Evolutionary conservation across 2,329 filamentous ascomycete genomes (phyloP).

Genomic region (Zelopaecilomyces penicillatus): DNA sequence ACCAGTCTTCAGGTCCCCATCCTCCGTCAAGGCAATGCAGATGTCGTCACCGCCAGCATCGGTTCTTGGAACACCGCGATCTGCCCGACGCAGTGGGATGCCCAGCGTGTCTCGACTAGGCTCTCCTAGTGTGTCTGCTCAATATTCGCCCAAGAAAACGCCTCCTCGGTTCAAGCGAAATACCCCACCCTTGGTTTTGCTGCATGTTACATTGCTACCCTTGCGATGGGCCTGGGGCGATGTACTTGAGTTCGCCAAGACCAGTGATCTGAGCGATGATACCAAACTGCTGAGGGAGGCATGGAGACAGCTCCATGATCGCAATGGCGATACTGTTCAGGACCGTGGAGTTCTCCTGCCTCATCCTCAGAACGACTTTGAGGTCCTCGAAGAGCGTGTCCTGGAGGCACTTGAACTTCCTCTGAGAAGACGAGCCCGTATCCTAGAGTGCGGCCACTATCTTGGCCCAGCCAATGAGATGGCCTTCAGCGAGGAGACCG

Average conservation of each 20-base stretch:
- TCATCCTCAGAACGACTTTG: conserved; percentile 73
- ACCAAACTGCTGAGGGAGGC: conserved; percentile 49
- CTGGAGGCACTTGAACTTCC: conserved; percentile 67
- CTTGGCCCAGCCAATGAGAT: conserved; percentile 50
- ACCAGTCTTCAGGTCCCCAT: conserved; percentile 60
- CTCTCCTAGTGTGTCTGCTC: conserved; percentile 43
- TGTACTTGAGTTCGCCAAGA: conserved; percentile 38
- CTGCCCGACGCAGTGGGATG: conserved; percentile 38
- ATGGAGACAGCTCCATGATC: conserved; percentile 60
- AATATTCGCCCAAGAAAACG: conserved; percentile 50
- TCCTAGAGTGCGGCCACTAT: conserved; percentile 71
- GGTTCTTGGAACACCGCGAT: conserved; percentile 46
- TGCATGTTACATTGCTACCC: conserved; percentile 70
- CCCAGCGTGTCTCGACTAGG: conserved; percentile 48
- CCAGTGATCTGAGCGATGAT: conserved; percentile 34
- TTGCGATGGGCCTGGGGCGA: conserved; percentile 57
- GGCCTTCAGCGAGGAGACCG: conserved; percentile 33
- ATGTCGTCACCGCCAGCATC: conserved; percentile 60
- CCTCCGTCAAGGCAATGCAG: conserved; percentile 61
- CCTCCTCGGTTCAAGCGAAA: conserved; percentile 48
- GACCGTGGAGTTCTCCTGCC: conserved; percentile 66
- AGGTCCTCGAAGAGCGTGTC: conserved; percentile 68
- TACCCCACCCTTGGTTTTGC: conserved; percentile 61
- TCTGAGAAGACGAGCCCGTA: conserved; percentile 52
- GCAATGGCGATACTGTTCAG: conserved; percentile 63